phyloP scores from a whole-genome alignment of 108 stramenopile species.

The Asterionellopsis glacialis region DNA sequence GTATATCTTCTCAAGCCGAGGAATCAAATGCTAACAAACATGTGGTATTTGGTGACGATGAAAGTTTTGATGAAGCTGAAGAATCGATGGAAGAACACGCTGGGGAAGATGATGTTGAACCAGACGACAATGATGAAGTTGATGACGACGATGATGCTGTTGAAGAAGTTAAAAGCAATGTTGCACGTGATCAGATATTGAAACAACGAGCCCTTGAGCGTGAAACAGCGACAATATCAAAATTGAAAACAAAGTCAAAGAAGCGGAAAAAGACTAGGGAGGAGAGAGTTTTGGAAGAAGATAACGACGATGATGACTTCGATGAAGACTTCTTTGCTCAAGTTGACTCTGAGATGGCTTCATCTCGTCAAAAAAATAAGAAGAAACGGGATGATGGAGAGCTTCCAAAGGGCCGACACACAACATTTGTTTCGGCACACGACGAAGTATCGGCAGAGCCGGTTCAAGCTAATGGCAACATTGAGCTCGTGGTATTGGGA shows the following conservation, averaged over 20 bases:
- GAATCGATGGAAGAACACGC: background rate
- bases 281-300: background rate
- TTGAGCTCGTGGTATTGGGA: conserved; percentile 34
- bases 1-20: background rate
- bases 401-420: conserved; percentile 27
- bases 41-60: conserved; percentile 2
- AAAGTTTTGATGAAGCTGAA: background rate
- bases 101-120: background rate
- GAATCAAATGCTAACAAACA: background rate
- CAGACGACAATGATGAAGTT: background rate
- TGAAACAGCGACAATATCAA: background rate
- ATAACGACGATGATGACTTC: conserved; percentile 16
- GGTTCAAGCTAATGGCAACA: conserved; percentile 15
- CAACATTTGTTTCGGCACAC: conserved; percentile 28
- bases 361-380: conserved; percentile 8
- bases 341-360: conserved; percentile 15
- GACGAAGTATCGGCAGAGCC: conserved; percentile 8
- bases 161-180: conserved; percentile 1
- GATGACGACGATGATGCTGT: conserved; percentile 5
- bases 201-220: background rate
- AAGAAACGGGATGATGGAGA: conserved; percentile 4
- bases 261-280: conserved; percentile 1
- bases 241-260: background rate
- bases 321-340: conserved; percentile 38
- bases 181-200: background rate